phyloP scores from a whole-genome alignment of 2,329 filamentous ascomycete genomes.

The Botrytis galanthina region DNA sequence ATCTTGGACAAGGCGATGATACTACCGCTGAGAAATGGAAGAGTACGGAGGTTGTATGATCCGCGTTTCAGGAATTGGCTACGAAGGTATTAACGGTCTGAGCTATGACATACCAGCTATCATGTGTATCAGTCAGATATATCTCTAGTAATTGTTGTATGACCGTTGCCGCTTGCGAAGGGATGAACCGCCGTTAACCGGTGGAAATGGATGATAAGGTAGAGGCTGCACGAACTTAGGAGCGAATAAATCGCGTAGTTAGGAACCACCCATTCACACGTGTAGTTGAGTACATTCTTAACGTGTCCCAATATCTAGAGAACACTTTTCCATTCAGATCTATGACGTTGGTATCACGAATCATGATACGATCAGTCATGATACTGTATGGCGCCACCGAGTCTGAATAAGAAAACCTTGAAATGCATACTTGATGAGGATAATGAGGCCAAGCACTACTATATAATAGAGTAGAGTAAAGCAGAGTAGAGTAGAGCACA shows the following conservation, averaged over 20 bases:
- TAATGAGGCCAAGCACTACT: neutral
- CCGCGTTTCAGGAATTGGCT: constrained; percentile 17
- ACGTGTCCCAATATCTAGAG: neutral
- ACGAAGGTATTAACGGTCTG: neutral
- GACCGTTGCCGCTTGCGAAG: neutral
- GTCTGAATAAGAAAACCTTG: neutral
- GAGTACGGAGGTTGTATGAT: constrained; percentile 7
- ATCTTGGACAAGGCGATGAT: neutral
- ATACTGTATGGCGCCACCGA: neutral
- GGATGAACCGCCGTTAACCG: neutral
- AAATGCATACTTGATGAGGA: neutral
- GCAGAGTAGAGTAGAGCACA: too few relatives aligned
- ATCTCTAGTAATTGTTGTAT: neutral
- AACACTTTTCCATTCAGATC: neutral
- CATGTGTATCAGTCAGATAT: neutral
- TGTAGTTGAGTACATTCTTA: neutral
- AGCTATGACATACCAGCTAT: neutral
- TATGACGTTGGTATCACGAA: neutral
- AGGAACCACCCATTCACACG: constrained; percentile 2
- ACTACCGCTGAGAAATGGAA: neutral
- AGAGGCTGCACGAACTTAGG: neutral
- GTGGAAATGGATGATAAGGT: constrained; percentile 4
- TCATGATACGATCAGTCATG: neutral
- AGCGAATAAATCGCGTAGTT: neutral
- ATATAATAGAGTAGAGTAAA: too few relatives aligned